These are phyloP conservation scores for Aegilops sharonensis DNA, from an alignment of 176 grass and related monocot species.

Conservation along the genomic window DNA sequence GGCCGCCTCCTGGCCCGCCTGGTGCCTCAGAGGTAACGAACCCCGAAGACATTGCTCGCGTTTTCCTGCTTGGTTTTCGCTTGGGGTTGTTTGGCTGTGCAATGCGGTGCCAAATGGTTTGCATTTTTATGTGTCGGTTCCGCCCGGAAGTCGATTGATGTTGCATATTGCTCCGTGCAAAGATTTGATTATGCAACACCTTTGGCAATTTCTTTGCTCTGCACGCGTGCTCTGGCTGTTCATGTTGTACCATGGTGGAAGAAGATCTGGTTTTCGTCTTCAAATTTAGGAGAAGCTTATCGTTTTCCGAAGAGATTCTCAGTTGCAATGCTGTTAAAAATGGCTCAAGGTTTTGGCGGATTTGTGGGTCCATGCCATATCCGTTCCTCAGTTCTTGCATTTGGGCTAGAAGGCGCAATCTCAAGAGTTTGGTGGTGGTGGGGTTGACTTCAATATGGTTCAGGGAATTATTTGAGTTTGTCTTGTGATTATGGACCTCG, in stretches of 20 bases:
- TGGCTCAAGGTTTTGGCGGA: neutral
- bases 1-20: slow-evolving; percentile 60
- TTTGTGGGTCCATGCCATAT: neutral
- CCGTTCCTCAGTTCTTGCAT: slow-evolving; percentile 2
- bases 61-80: neutral
- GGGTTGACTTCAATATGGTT: slow-evolving; percentile 43
- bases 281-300: neutral
- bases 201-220: slow-evolving; percentile 15
- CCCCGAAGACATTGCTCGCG: neutral
- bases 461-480: slow-evolving; percentile 26
- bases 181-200: neutral
- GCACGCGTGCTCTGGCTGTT: neutral
- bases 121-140: slow-evolving; percentile 18
- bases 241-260: neutral
- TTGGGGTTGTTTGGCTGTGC: neutral
- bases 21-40: slow-evolving; percentile 66
- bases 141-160: neutral
- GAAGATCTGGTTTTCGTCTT: slow-evolving; percentile 19
- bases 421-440: slow-evolving; percentile 5
- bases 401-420: slow-evolving; percentile 1
- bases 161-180: neutral
- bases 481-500: slow-evolving; percentile 33
- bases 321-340: slow-evolving; percentile 14
- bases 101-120: slow-evolving; percentile 1
- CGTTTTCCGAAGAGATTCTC: neutral